phyloP scores from a whole-genome alignment of 148 eudicot species.

The Amaranthus palmeri region DNA sequence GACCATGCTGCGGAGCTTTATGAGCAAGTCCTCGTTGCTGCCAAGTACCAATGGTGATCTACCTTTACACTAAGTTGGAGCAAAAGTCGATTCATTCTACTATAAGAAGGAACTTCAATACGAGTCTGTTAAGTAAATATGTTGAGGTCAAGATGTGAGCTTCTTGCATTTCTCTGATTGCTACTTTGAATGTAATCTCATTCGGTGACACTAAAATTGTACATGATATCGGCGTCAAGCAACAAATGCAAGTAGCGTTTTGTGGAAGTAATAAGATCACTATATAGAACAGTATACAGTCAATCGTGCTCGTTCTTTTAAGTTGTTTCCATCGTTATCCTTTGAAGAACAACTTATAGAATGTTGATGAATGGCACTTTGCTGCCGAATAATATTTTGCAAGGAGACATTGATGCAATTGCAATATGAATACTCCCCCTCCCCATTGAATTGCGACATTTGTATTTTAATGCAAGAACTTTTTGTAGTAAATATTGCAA shows the following conservation, averaged over 20 bases:
- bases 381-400: no score
- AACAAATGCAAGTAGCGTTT: neutral
- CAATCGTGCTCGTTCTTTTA: neutral
- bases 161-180: neutral
- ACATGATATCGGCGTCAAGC: neutral
- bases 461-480: no score
- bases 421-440: no score
- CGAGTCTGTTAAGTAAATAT: neutral
- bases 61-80: neutral
- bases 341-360: no score
- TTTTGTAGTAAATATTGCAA: no score
- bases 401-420: no score
- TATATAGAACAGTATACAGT: no score
- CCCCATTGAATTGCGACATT: no score
- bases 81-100: neutral
- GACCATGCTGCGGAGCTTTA: slow-evolving; percentile 70
- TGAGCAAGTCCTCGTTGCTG: slow-evolving; percentile 85
- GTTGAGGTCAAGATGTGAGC: no score
- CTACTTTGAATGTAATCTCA: neutral
- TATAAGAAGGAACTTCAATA: slow-evolving; percentile 16
- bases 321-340: neutral
- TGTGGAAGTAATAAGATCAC: neutral
- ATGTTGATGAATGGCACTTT: no score
- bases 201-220: neutral
- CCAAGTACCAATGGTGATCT: slow-evolving; percentile 80